A percentile compares a stretch with the other conserved stretches of the same genome.
phyloP scores from a whole-genome alignment of 179 eudicot genomes.

The Beta lomatogona region DNA sequence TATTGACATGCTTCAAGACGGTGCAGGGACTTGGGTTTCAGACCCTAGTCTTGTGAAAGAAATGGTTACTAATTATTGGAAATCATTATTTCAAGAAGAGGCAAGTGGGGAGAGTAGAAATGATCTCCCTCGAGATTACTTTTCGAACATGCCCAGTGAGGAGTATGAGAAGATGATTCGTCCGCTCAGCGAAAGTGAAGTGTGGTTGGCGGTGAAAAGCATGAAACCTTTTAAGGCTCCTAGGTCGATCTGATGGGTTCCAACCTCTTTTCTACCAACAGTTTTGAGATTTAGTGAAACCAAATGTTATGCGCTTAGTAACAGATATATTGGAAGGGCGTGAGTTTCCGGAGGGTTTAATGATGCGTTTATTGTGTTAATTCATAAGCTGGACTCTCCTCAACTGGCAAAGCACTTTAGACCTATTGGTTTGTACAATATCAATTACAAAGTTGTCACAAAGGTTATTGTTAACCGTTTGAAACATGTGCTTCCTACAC shows the following conservation, averaged over 20 bases:
- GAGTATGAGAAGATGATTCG: accelerated
- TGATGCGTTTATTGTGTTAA: background rate
- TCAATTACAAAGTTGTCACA: background rate
- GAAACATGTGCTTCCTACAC: background rate
- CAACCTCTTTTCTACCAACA: background rate
- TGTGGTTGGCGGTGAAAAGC: background rate
- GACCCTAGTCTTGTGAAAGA: background rate
- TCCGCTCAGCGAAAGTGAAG: background rate
- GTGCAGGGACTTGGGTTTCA: background rate
- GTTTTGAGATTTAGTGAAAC: background rate
- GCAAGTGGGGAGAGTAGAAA: too few relatives aligned
- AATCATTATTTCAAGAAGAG: too few relatives aligned
- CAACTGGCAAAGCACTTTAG: background rate
- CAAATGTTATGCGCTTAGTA: background rate
- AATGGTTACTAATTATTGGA: background rate
- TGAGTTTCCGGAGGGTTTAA: background rate
- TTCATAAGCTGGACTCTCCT: background rate
- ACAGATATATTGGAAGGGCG: background rate
- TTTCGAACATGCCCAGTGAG: background rate
- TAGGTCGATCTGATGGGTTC: background rate
- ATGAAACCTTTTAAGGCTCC: background rate
- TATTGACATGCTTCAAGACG: background rate
- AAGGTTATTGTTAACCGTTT: conserved; percentile 10
- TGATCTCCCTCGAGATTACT: too few relatives aligned
- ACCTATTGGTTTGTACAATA: background rate